Conservation (phyloP, 179 eudicot species). For the Heliamphora pulchella region DNA sequence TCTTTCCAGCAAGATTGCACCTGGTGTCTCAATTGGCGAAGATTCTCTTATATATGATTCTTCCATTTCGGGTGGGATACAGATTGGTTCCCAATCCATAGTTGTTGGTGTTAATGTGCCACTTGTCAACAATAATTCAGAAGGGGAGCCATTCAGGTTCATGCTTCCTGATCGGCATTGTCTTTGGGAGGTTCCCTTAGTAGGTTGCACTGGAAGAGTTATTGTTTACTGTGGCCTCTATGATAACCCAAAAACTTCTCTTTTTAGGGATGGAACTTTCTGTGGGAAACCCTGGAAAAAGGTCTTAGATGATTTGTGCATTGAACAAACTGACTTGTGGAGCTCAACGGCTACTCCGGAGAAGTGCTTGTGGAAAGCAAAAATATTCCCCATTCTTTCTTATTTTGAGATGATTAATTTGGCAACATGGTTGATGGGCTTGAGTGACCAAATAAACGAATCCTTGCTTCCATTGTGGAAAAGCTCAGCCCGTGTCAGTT, state of each 20-base stretch:
- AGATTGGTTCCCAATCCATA: conserved; percentile 77
- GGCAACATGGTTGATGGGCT: conserved; percentile 89
- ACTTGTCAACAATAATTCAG: conserved; percentile 20
- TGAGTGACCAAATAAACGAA: conserved; percentile 35
- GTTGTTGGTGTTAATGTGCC: conserved; percentile 77
- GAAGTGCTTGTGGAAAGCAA: conserved; percentile 95
- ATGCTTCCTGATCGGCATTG: conserved; percentile 98
- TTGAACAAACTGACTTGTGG: conserved; percentile 80
- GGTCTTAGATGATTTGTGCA: conserved; percentile 59
- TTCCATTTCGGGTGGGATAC: conserved; percentile 63
- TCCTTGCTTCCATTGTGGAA: conserved; percentile 50
- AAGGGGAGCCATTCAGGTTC: conserved; percentile 42
- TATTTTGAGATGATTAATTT: conserved; percentile 75
- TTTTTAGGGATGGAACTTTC: conserved; percentile 69
- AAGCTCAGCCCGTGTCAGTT: conserved; percentile 61
- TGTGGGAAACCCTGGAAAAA: conserved; percentile 96
- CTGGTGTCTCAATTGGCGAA: conserved; percentile 88
- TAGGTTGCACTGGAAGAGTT: conserved; percentile 54
- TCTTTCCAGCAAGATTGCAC: conserved; percentile 72
- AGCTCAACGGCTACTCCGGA: conserved; percentile 30
- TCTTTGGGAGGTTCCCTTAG: conserved; percentile 96
- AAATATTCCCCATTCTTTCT: conserved; percentile 67
- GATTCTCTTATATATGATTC: conserved; percentile 86
- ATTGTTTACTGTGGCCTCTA: conserved; percentile 93
- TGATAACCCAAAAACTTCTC: conserved; percentile 78